phyloP scores from a whole-genome alignment of 192 early-diverging fungal species.

The Coemansia sp. region DNA sequence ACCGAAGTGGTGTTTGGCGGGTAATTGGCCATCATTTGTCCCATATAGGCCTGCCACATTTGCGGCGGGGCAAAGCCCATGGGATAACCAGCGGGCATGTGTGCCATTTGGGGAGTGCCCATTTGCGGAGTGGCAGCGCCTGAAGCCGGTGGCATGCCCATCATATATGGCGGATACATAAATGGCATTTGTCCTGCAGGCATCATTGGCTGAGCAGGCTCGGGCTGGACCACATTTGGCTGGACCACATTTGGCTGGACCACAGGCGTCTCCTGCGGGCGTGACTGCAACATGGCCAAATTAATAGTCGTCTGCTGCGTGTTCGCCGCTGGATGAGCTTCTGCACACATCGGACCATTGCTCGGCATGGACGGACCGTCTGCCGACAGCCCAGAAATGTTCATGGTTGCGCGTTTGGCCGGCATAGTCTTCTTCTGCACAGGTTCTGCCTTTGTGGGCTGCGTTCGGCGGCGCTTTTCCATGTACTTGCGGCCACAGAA shows the following conservation, averaged over 20 bases:
- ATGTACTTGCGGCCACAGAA: not conserved
- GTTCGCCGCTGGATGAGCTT: no score
- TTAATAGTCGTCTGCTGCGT: not conserved
- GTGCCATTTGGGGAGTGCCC: not conserved
- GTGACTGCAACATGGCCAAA: not conserved
- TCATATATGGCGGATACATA: not conserved
- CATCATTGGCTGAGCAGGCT: not conserved
- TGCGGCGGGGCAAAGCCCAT: not conserved
- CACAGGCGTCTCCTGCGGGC: no score
- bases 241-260: no score
- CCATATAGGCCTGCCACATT: not conserved
- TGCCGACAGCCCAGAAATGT: not conserved
- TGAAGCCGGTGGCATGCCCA: not conserved
- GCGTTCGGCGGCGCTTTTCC: not conserved
- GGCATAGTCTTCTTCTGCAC: no score
- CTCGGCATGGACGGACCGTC: not conserved
- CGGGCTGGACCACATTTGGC: no score
- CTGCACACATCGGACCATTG: no score
- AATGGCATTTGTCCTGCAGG: not conserved
- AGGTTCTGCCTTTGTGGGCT: not conserved
- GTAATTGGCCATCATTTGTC: not conserved
- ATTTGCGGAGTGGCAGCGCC: not conserved
- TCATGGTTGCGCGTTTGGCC: not conserved
- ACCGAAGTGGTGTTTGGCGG: not conserved
- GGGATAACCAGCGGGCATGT: not conserved